Conservation (phyloP, 2,329 filamentous ascomycete genomes). For the Cladophialophora exuberans region DNA sequence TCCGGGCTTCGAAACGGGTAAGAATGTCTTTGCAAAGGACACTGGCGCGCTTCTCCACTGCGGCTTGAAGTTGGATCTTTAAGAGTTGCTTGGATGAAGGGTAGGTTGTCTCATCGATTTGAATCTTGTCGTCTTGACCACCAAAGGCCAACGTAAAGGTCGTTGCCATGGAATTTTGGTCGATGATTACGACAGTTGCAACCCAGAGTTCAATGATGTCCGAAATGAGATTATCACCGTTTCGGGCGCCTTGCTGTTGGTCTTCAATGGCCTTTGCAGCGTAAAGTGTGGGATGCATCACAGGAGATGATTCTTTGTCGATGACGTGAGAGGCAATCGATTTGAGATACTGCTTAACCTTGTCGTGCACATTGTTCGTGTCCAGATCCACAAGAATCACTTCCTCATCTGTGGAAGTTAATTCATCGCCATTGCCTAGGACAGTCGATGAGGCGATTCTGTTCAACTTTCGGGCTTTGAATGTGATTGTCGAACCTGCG, state of each 20-base stretch:
- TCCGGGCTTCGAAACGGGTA: constrained; percentile 63
- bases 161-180: constrained; percentile 50
- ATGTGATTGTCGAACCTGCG: constrained; percentile 53
- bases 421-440: neutral
- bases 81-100: constrained; percentile 54
- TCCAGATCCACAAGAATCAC: constrained; percentile 56
- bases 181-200: constrained; percentile 54
- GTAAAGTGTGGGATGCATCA: constrained; percentile 43
- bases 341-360: constrained; percentile 59
- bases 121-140: constrained; percentile 33
- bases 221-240: constrained; percentile 51
- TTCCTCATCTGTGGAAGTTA: constrained; percentile 30
- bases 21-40: constrained; percentile 58
- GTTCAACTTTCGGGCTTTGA: constrained; percentile 41
- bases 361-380: constrained; percentile 43
- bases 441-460: neutral
- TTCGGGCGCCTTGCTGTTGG: constrained; percentile 1
- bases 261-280: constrained; percentile 11
- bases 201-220: constrained; percentile 61
- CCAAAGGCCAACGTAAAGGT: constrained; percentile 50
- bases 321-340: constrained; percentile 45
- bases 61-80: constrained; percentile 57
- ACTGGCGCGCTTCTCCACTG: constrained; percentile 58
- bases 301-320: constrained; percentile 53
- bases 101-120: constrained; percentile 43